Conservation (phyloP, 768 basidiomycete species). For the Boletus edulis region DNA sequence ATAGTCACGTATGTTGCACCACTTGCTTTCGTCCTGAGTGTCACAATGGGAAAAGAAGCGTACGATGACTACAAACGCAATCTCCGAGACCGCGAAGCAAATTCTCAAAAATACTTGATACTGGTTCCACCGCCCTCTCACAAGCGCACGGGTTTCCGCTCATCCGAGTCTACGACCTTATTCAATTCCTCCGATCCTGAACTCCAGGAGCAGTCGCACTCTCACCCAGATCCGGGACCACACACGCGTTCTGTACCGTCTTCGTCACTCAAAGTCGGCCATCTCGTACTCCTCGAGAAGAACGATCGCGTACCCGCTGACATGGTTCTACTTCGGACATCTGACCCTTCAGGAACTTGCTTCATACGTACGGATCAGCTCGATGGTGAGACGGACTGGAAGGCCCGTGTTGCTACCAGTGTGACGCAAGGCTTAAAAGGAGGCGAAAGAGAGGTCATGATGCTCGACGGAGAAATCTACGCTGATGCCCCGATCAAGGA, state of each 20-base stretch:
- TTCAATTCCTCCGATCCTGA: constrained; percentile 22
- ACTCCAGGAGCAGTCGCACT: constrained; percentile 6
- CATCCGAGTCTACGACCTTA: constrained; percentile 17
- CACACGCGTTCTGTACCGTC: constrained; percentile 80
- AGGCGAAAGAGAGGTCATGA: constrained; percentile 49
- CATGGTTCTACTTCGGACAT: constrained; percentile 83
- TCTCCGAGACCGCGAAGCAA: constrained; percentile 89
- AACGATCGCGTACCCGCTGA: constrained; percentile 97
- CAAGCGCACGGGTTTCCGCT: constrained; percentile 23
- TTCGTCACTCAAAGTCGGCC: constrained; percentile 85
- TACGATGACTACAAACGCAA: constrained; percentile 97
- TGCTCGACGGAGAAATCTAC: constrained; percentile 85
- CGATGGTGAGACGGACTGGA: constrained; percentile 99
- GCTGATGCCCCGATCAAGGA: constrained; percentile 97
- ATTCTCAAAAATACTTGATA: constrained; percentile 87
- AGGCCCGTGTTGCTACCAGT: constrained; percentile 80
- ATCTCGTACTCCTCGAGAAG: constrained; percentile 90
- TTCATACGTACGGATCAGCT: constrained; percentile 98
- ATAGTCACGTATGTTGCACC: constrained; percentile 96
- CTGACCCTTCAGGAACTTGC: constrained; percentile 88
- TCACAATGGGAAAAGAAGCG: constrained; percentile 99
- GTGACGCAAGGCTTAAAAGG: constrained; percentile 21
- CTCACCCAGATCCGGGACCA: constrained; percentile 39
- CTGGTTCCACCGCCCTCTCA: constrained; percentile 54
- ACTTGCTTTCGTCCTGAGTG: constrained; percentile 88